These are phyloP conservation scores for Phytophthora syringae DNA, from an alignment of 352 stramenopile species.

Conservation along the genomic window DNA sequence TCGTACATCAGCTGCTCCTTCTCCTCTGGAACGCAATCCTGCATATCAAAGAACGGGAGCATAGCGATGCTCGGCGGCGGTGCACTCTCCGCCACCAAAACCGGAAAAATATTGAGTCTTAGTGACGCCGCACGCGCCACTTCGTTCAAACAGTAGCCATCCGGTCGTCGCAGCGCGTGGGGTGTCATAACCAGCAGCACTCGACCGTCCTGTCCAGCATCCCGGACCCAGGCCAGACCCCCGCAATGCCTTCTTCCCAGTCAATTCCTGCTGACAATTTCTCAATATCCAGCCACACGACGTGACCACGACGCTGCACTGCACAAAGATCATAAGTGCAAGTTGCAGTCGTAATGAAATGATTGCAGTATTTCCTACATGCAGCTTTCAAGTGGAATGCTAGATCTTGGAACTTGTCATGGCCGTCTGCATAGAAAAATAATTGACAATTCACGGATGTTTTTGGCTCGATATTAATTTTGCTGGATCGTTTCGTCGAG, in stretches of 20 bases:
- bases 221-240: constrained; percentile 71
- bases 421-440: constrained; percentile 50
- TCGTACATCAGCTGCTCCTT: constrained; percentile 33
- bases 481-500: no score
- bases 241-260: constrained; percentile 79
- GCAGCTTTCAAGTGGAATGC: constrained; percentile 74
- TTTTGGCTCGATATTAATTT: no score
- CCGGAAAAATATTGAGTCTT: constrained; percentile 73
- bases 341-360: neutral
- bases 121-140: constrained; percentile 68
- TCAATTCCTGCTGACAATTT: constrained; percentile 71
- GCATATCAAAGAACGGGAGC: constrained; percentile 79
- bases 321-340: constrained; percentile 1
- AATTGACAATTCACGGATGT: no score
- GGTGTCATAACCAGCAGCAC: constrained; percentile 84
- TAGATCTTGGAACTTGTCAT: constrained; percentile 76
- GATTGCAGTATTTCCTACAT: constrained; percentile 35
- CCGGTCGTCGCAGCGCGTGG: constrained; percentile 69
- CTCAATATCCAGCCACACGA: constrained; percentile 79
- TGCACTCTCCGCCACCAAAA: constrained; percentile 69
- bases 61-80: constrained; percentile 72
- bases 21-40: constrained; percentile 62
- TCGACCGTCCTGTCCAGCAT: constrained; percentile 71
- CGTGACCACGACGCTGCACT: constrained; percentile 72
- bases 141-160: constrained; percentile 86